These are phyloP conservation scores for Achaetomiella virescens DNA, from an alignment of 495 filamentous ascomycete genomes.

Conservation along the genomic window DNA sequence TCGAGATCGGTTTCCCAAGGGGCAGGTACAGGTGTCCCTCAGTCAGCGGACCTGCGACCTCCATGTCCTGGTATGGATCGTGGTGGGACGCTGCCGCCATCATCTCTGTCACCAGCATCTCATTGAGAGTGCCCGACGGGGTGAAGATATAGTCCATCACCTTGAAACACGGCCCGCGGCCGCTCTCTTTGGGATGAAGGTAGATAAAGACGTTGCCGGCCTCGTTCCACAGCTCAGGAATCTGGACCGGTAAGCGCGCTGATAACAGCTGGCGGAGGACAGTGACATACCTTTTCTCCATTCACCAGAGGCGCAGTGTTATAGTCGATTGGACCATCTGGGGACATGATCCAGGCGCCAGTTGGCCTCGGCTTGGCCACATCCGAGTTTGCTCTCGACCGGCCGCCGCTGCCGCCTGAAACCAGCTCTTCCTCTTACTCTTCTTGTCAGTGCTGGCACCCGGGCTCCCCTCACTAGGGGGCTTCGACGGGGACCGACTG, in stretches of 20 bases:
- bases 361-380: slow-evolving; percentile 22
- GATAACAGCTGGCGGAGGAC: neutral
- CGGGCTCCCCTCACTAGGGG: slow-evolving; percentile 31
- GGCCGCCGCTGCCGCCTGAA: slow-evolving; percentile 28
- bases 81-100: slow-evolving; percentile 29
- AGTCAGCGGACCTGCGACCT: slow-evolving; percentile 29
- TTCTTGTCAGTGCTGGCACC: slow-evolving; percentile 21
- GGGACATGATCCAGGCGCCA: slow-evolving; percentile 58
- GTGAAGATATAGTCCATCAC: slow-evolving; percentile 65
- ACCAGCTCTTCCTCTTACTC: slow-evolving; percentile 37
- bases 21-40: slow-evolving; percentile 71
- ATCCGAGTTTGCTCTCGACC: slow-evolving; percentile 39
- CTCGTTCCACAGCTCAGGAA: slow-evolving; percentile 86
- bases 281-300: slow-evolving; percentile 51
- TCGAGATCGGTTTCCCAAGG: slow-evolving; percentile 49
- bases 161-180: slow-evolving; percentile 69
- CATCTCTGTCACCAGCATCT: slow-evolving; percentile 60
- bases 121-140: slow-evolving; percentile 62
- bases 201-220: slow-evolving; percentile 77
- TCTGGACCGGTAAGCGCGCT: slow-evolving; percentile 36
- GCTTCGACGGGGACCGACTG: slow-evolving; percentile 3
- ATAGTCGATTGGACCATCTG: slow-evolving; percentile 54
- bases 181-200: slow-evolving; percentile 61
- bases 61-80: slow-evolving; percentile 34
- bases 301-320: slow-evolving; percentile 50